A percentile compares a stretch with the other conserved stretches of the same genome.
These are phyloP conservation scores for Mrakia frigida DNA, from an alignment of 768 basidiomycete genomes.

Conservation along the genomic window DNA sequence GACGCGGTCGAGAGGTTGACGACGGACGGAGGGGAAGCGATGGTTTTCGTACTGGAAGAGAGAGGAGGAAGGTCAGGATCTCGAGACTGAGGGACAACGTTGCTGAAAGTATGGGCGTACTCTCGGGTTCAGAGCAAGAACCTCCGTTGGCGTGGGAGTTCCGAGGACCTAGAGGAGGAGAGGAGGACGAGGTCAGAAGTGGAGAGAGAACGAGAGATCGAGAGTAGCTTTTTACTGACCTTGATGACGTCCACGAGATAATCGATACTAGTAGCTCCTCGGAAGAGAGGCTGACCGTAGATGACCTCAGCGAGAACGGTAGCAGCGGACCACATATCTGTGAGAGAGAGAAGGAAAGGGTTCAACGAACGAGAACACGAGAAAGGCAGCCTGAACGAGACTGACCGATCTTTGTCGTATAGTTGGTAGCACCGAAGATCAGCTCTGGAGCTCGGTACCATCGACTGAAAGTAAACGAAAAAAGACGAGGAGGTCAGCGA, in stretches of 20 bases:
- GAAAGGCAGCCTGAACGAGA: no score
- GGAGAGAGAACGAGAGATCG: neutral
- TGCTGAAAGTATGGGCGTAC: conserved; percentile 14
- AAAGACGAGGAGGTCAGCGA: no score
- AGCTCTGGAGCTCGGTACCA: conserved; percentile 99
- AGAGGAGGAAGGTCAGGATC: neutral
- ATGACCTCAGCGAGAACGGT: conserved; percentile 99
- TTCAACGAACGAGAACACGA: no score
- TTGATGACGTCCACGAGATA: conserved; percentile 99
- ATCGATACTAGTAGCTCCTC: conserved; percentile 96
- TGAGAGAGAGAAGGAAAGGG: conserved; percentile 58
- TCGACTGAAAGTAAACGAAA: no score
- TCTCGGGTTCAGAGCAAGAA: conserved; percentile 98
- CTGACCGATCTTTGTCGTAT: conserved; percentile 51
- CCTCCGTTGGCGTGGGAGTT: conserved; percentile 95
- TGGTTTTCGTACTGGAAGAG: neutral
- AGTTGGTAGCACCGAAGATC: conserved; percentile 99
- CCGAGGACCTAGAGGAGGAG: conserved; percentile 59
- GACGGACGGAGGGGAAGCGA: conserved; percentile 99
- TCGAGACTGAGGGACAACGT: neutral
- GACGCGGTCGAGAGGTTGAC: conserved; percentile 97
- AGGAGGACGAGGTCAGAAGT: conserved; percentile 22
- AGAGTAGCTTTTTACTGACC: conserved; percentile 47
- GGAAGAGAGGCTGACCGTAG: conserved; percentile 98
- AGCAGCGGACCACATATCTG: conserved; percentile 99